Evolutionary conservation across 306 rosid genomes (phyloP).

Genomic region (Castanea mollissima): DNA sequence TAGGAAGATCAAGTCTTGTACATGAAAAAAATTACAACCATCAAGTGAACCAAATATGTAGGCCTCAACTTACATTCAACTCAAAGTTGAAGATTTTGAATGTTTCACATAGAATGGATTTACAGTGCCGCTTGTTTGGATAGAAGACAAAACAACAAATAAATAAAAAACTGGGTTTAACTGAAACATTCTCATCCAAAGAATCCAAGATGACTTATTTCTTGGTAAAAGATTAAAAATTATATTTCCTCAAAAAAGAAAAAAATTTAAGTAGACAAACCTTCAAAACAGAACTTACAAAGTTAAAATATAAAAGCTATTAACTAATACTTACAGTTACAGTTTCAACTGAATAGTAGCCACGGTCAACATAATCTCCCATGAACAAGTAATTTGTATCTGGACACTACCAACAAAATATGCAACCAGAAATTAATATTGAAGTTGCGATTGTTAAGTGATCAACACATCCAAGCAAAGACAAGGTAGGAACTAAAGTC

Average conservation of each 20-base stretch:
- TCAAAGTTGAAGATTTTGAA: background rate
- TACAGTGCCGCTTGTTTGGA: background rate
- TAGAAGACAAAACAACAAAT: background rate
- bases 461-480: background rate
- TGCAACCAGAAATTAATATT: slow-evolving; percentile 28
- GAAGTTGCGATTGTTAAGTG: background rate
- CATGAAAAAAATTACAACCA: background rate
- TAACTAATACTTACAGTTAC: slow-evolving; percentile 65
- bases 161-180: background rate
- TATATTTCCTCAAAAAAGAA: background rate
- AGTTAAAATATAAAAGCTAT: slow-evolving; percentile 2
- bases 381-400: slow-evolving; percentile 94
- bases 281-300: background rate
- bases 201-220: background rate
- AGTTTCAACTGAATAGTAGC: slow-evolving; percentile 95
- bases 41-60: background rate
- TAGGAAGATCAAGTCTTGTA: background rate
- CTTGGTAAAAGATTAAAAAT: background rate
- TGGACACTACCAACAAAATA: slow-evolving; percentile 74
- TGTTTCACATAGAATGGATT: background rate
- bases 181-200: background rate
- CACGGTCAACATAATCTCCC: slow-evolving; percentile 99
- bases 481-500: background rate
- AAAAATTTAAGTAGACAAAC: background rate
- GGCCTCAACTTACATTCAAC: background rate